Evolutionary conservation across 768 basidiomycete species (phyloP), one percentile per base, ranked within the genome.

Genomic region (Tulasnella sp.): DNA sequence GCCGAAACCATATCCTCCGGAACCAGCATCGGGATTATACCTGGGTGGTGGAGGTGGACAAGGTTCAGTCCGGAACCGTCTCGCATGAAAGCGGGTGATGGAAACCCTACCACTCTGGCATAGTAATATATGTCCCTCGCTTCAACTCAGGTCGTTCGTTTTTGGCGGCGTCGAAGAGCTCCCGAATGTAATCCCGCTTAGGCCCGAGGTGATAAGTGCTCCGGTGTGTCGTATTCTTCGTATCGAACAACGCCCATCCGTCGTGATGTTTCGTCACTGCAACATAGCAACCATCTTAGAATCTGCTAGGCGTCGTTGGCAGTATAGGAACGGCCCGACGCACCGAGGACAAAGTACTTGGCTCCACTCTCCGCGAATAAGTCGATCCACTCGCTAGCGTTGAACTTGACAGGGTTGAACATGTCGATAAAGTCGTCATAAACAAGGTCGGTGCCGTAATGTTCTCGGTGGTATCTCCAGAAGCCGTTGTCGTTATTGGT

Each of bases 391-490:
- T 85, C 87, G 72, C 87, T 89, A 3, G 91, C 88, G 60, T 90
- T 88, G 85, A 90, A 92, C 73, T 88, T 88, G 0, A 86, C 85
- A 1, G 89, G 90, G 0, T 88, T 90, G 82, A 91, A 91, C 76
- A 88, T 85, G 2, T 87, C 84, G 64, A 92, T 90, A 82, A 92
- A 92, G 82, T 91, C 89, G 82, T 92, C 91, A 80, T 92, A 90
- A 5, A 88, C 81, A 3, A 90, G 85, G 41, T 88, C 81, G 1
- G 84, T 60, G n/a, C 91, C 91, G 76, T 88, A 91, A 0, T 86
- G 88, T 22, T 89, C 84, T 22, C 88, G 83, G 83, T 92, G 91
- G 79, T 91, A 87, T 2, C 84, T 84, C 87, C 88, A 90, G 12
- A 88, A 89, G 5, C 87, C 86, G 75, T 86, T 88, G 76, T 84